phyloP scores from a whole-genome alignment of 768 basidiomycete genomes.

The Tricholoma flavovirens region DNA sequence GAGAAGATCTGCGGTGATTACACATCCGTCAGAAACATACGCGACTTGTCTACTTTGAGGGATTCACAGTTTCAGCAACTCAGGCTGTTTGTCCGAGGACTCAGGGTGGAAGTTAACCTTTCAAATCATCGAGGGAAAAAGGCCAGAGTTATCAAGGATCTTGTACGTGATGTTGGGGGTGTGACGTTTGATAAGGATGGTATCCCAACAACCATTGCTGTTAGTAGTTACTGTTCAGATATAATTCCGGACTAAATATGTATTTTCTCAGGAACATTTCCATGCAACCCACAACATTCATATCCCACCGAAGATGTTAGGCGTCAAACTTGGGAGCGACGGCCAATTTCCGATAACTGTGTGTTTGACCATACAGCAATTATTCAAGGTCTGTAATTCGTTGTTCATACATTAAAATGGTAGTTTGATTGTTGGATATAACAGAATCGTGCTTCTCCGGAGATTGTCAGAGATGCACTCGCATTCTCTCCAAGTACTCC shows the following conservation, averaged over 20 bases:
- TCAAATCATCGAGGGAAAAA: constrained; percentile 17
- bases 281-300: constrained; percentile 12
- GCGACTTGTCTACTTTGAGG: constrained; percentile 13
- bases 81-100: constrained; percentile 22
- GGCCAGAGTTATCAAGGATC: constrained; percentile 21
- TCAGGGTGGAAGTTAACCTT: constrained; percentile 22
- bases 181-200: constrained; percentile 23
- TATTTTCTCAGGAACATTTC: constrained; percentile 23
- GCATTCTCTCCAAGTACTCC: constrained; percentile 23
- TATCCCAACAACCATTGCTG: constrained; percentile 20
- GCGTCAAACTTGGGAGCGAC: constrained; percentile 21
- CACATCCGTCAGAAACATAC: constrained; percentile 10
- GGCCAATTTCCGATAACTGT: constrained; percentile 24
- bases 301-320: constrained; percentile 20
- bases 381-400: constrained; percentile 21
- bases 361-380: constrained; percentile 23
- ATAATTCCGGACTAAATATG: background rate
- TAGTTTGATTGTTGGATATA: background rate
- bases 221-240: constrained; percentile 8
- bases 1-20: constrained; percentile 19
- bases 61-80: constrained; percentile 16
- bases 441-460: constrained; percentile 25
- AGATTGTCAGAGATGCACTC: constrained; percentile 25
- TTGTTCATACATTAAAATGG: background rate
- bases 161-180: constrained; percentile 21